Percentiles rank a stretch among this genome's conserved stretches.
Conservation (phyloP, 2,329 filamentous ascomycete species). For the Ceratocystis huliohia region DNA sequence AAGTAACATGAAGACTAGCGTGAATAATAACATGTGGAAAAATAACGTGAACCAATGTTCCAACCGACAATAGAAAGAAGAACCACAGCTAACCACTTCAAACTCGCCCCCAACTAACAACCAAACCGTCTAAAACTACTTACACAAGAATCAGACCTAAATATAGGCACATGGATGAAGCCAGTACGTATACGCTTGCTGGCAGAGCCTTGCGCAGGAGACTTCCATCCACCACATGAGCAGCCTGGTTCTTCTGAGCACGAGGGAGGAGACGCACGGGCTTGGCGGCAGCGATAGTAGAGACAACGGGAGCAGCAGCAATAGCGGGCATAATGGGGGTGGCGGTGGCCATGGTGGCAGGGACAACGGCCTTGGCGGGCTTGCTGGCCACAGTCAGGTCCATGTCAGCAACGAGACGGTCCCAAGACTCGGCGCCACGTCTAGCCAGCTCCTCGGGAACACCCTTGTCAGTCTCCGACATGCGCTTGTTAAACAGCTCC, state of each 20-base stretch:
- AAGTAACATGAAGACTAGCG: not conserved
- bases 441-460: slow-evolving; percentile 46
- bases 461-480: slow-evolving; percentile 37
- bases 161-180: slow-evolving; percentile 13
- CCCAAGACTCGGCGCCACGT: slow-evolving; percentile 40
- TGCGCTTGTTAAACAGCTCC: slow-evolving; percentile 53
- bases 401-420: slow-evolving; percentile 33
- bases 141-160: slow-evolving; percentile 15
- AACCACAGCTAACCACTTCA: not conserved
- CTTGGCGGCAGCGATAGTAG: not conserved
- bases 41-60: slow-evolving; percentile 1
- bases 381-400: slow-evolving; percentile 15
- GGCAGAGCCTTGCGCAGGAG: slow-evolving; percentile 5
- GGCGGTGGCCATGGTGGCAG: not conserved
- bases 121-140: not conserved
- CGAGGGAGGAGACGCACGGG: not conserved
- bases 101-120: not conserved
- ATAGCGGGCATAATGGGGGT: not conserved
- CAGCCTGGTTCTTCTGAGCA: not conserved
- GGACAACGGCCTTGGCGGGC: not conserved
- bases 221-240: not conserved
- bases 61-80: too few species aligned
- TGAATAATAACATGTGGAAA: not conserved
- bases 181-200: slow-evolving; percentile 12
- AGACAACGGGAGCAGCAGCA: not conserved